phyloP scores from a whole-genome alignment of 148 eudicot genomes.

The Spergularia bocconei region DNA sequence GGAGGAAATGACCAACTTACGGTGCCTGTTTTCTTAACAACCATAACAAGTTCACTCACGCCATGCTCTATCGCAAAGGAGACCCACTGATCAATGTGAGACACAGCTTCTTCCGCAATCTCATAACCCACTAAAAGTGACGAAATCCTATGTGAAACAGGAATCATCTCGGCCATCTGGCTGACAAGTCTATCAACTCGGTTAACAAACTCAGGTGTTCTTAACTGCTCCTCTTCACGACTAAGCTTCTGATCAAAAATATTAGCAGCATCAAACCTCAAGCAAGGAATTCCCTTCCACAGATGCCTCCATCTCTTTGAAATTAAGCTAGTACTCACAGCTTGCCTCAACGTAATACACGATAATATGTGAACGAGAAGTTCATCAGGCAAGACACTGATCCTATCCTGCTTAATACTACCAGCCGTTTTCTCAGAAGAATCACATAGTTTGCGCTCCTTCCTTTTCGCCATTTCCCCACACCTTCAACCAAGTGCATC shows the following conservation, averaged over 20 bases:
- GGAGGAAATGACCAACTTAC: constrained; percentile 23
- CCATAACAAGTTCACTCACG: constrained; percentile 7
- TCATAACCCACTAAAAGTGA: constrained; percentile 7
- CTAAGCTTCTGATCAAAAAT: constrained; percentile 10
- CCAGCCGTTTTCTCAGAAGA: constrained; percentile 4
- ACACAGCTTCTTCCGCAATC: background rate
- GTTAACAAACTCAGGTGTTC: constrained; percentile 6
- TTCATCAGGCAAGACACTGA: constrained; percentile 20
- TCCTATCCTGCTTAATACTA: background rate
- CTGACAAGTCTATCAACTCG: constrained; percentile 4
- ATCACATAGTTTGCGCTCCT: background rate
- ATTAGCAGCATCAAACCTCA: constrained; percentile 7
- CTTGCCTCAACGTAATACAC: constrained; percentile 7
- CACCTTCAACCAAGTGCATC: background rate
- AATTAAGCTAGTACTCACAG: background rate
- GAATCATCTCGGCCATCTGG: background rate
- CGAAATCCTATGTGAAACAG: background rate
- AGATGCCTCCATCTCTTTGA: constrained; percentile 13
- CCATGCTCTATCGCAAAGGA: constrained; percentile 11
- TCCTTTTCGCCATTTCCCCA: constrained; percentile 3
- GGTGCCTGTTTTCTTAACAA: no score
- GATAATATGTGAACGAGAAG: constrained; percentile 17
- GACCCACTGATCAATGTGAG: constrained; percentile 12
- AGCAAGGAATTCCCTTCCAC: constrained; percentile 14
- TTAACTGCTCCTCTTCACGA: constrained; percentile 5